Evolutionary conservation across 2,329 filamentous ascomycete species (phyloP), one percentile per base, ranked within the genome.

Genomic region (Chaetomium olivaceum): DNA sequence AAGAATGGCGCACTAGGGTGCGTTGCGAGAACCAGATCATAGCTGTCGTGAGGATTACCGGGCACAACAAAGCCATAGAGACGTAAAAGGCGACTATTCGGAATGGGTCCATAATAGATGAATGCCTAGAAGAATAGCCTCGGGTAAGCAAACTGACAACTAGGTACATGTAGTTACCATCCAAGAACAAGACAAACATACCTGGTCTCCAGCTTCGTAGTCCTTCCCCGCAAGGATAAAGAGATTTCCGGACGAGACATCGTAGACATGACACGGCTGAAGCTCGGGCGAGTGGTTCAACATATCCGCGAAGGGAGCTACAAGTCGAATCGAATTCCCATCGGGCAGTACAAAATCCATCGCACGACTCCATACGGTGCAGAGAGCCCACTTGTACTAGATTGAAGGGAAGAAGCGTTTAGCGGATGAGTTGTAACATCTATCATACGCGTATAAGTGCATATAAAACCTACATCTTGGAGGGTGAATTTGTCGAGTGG

Each of bases 251-350:
- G 75, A 75, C 58, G 65, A 69, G 48, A 68, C 61, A 71, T 77
- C 73, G 66, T 77, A 77, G 67, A 71, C 73, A 67, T 78, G 75
- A 63, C 76, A 77, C 67, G 75, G 73, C 71, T 73, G 72, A 39
- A 73, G 74, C 31, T 74, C 72, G 68, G 71, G 66, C 21, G 74
- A 75, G 72, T 77, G 76, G 71, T 77, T 77, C 58, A 77, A 67
- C 76, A 77, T 77, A 67, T 77, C 75, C 59, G 76, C 75, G 54
- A 77, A 76, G 39, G 75, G 76, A 58, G 75, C 74, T 64, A 77
- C 55, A 58, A 69, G 64, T 58, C 67, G 67, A 63, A 65, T 52
- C 54, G 67, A 63, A 6, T 58, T 69, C 29, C 67, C 67, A 63
- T 65, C 59, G 52, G 65, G 62, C 48, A 69, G 62, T 23, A 61